Evolutionary conservation across 306 rosid genomes (phyloP).

Genomic region (Vicia villosa): DNA sequence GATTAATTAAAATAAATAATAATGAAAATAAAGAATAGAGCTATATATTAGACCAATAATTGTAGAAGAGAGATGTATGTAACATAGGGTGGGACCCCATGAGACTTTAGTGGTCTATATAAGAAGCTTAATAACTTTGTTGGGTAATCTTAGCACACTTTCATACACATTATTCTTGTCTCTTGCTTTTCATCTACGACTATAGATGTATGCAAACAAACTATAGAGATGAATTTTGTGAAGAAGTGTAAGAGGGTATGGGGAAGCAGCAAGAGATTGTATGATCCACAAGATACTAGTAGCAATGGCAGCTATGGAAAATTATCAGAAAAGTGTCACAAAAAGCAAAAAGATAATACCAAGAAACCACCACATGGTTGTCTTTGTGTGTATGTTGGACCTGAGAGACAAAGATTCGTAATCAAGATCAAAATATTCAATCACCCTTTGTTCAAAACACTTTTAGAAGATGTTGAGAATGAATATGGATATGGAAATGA

Average conservation of each 20-base stretch:
- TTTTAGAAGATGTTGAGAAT: conserved; percentile 64
- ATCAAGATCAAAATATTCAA: conserved; percentile 54
- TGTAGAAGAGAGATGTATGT: background rate
- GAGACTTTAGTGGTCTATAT: background rate
- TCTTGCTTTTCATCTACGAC: background rate
- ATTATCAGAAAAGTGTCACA: background rate
- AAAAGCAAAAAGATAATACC: background rate
- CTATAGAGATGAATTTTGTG: conserved; percentile 31
- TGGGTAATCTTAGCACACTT: background rate
- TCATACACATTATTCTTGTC: background rate
- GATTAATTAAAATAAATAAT: no score
- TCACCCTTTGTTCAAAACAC: conserved; percentile 58
- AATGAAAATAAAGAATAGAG: background rate
- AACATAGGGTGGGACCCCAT: background rate
- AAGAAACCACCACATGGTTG: conserved; percentile 53
- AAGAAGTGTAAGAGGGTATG: conserved; percentile 41
- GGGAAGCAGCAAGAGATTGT: conserved; percentile 26
- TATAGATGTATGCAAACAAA: background rate
- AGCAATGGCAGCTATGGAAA: conserved; percentile 12
- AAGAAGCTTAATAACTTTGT: background rate
- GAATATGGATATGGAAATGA: conserved; percentile 62
- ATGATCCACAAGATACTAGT: background rate
- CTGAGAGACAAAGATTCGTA: conserved; percentile 51
- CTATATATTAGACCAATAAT: background rate
- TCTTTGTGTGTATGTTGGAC: conserved; percentile 65